Evolutionary conservation across 768 basidiomycete genomes (phyloP).

Genomic region (Boletus speciosus): DNA sequence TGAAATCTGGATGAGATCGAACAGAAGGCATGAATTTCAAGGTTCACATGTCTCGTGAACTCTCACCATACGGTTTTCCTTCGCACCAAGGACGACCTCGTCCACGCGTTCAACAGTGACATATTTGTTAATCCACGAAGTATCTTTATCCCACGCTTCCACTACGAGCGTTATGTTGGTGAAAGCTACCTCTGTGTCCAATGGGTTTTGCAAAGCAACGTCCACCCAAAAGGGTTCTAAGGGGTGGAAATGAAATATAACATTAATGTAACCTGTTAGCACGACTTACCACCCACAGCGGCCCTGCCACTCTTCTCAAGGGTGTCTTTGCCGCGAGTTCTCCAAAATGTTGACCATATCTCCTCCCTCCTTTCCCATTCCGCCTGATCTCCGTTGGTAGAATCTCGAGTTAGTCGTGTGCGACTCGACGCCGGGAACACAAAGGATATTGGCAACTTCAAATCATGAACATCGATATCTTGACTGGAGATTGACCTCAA

Average conservation of each 20-base stretch:
- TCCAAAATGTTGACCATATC: slow-evolving; percentile 62
- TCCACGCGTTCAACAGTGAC: slow-evolving; percentile 59
- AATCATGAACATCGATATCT: slow-evolving; percentile 38
- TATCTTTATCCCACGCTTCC: slow-evolving; percentile 34
- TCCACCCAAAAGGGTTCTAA: slow-evolving; percentile 79
- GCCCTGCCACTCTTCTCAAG: slow-evolving; percentile 57
- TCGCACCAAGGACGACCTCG: slow-evolving; percentile 58
- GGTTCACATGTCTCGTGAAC: neutral
- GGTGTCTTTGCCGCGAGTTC: slow-evolving; percentile 47
- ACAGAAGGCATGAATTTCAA: neutral
- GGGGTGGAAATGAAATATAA: slow-evolving; percentile 1
- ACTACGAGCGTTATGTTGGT: slow-evolving; percentile 57
- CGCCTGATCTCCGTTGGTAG: slow-evolving; percentile 37
- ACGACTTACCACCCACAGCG: slow-evolving; percentile 54
- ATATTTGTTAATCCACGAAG: slow-evolving; percentile 34
- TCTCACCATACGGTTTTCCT: slow-evolving; percentile 63
- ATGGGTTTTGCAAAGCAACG: slow-evolving; percentile 63
- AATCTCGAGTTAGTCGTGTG: slow-evolving; percentile 54
- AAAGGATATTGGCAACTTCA: slow-evolving; percentile 66
- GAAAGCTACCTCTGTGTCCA: slow-evolving; percentile 70
- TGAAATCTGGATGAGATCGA: slow-evolving; percentile 45
- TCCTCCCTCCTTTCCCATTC: slow-evolving; percentile 67
- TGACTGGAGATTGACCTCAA: slow-evolving; percentile 56
- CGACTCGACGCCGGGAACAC: slow-evolving; percentile 56
- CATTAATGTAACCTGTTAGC: neutral